Percentiles rank a stretch among this genome's conserved stretches.
Evolutionary conservation across 2,329 filamentous ascomycete genomes (phyloP).

Genomic region (Apiospora pterosperma): DNA sequence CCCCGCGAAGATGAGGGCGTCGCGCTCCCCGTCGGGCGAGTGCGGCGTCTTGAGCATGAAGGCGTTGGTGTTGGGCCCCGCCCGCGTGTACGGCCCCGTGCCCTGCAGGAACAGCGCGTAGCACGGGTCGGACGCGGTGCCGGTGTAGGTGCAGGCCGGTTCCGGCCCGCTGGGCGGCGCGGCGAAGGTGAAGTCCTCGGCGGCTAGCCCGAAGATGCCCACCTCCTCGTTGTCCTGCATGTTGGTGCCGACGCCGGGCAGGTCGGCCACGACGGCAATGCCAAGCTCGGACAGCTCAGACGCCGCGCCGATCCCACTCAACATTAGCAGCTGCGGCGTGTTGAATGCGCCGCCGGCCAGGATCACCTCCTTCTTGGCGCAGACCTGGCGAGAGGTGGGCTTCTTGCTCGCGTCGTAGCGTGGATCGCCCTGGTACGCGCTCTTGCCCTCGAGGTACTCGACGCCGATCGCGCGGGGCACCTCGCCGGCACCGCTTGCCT

Average conservation of each 20-base stretch:
- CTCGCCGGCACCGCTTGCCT: background rate
- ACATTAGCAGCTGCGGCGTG: slow-evolving; percentile 29
- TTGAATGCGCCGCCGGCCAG: slow-evolving; percentile 27
- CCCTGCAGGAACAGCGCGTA: slow-evolving; percentile 12
- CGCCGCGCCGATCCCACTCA: slow-evolving; percentile 28
- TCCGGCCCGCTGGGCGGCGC: slow-evolving; percentile 10
- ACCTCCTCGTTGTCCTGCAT: slow-evolving; percentile 23
- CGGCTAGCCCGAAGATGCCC: slow-evolving; percentile 13
- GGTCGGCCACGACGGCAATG: slow-evolving; percentile 24
- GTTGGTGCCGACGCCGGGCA: slow-evolving; percentile 31
- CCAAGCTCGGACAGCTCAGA: slow-evolving; percentile 18
- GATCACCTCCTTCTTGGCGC: slow-evolving; percentile 24
- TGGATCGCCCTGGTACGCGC: slow-evolving; percentile 18
- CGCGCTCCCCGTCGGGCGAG: slow-evolving; percentile 11
- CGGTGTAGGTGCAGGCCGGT: slow-evolving; percentile 15
- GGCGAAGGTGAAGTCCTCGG: slow-evolving; percentile 6
- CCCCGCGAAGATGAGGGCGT: slow-evolving; percentile 14
- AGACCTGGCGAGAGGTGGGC: slow-evolving; percentile 7
- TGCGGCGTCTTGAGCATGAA: slow-evolving; percentile 13
- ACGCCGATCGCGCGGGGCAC: slow-evolving; percentile 15
- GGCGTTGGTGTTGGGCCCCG: slow-evolving; percentile 16
- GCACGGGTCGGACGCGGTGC: slow-evolving; percentile 13
- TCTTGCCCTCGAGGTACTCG: slow-evolving; percentile 16
- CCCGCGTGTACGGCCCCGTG: slow-evolving; percentile 6
- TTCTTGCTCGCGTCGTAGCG: background rate